Evolutionary conservation across 768 basidiomycete species (phyloP), one percentile per base, ranked within the genome.

Genomic region (Gymnopilus junonius): DNA sequence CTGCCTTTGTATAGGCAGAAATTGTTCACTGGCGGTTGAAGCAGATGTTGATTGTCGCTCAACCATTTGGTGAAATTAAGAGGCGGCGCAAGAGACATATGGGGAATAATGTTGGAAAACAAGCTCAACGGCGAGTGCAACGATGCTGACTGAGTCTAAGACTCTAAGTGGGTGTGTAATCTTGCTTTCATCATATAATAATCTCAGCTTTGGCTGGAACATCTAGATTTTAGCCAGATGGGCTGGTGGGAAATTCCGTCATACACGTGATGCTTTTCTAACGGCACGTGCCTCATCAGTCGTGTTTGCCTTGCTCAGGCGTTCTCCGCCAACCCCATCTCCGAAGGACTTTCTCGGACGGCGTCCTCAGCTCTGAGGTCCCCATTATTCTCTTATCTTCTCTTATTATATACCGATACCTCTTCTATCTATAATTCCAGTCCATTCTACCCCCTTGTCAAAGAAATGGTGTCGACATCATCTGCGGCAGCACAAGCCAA

Each of bases 41-140:
- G 83, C 2, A 91, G 82, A 65, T 95, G 85, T 21, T 78, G 76
- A 68, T 98, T 98, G 70, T 94, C 87, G 3, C 79, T 77, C 45
- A 99, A 83, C 97, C 97, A 98, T 73, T 87, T 87, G 2, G 87
- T 87, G 67, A 99, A 90, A 79, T 97, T 96, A 69, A 99, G 81
- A 3, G 97, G 94, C 10, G 92, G 84, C 8, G 83, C 70, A 42
- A 97, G 82, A 67, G 91, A 88, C 92, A 92, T 94, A 50, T 53
- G 20, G 23, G 4, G 15, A 29, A 31, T 29, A 32, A 51, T 8
- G 4, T 51, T 10, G 15, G 15, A 10, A n/a, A 32, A 17, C 10
- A 23, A 20, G 31, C 29, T 51, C 17, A 15, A 31, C 45, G 23
- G n/a, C 48, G 48, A n/a, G 17, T 25, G 12, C 8, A 17, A 51